Evolutionary conservation across 1,139 yeast genomes (phyloP).

Genomic region (Arxiozyma slooffiae): DNA sequence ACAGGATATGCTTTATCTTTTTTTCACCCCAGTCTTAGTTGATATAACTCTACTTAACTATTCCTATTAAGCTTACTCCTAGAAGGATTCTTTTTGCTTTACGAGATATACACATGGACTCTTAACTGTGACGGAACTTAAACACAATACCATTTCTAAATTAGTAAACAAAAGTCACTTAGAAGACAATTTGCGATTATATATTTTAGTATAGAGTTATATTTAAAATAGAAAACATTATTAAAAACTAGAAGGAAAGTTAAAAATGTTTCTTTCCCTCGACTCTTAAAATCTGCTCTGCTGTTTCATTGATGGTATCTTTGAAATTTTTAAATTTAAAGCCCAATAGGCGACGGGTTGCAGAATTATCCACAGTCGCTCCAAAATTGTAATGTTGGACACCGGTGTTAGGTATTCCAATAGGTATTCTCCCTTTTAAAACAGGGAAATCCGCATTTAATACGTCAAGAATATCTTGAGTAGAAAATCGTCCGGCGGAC

Average conservation of each 20-base stretch:
- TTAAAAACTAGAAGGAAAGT: neutral
- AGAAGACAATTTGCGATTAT: neutral
- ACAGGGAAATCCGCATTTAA: conserved; percentile 31
- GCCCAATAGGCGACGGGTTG: conserved; percentile 12
- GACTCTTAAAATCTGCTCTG: conserved; percentile 31
- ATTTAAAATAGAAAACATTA: neutral
- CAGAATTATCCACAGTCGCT: conserved; percentile 17
- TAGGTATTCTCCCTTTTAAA: conserved; percentile 30
- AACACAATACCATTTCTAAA: too few species aligned
- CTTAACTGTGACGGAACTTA: neutral
- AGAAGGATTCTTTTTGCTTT: neutral
- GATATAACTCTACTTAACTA: too few species aligned
- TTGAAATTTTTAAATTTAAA: conserved; percentile 31
- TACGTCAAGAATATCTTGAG: conserved; percentile 31
- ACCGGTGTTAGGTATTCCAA: conserved; percentile 9
- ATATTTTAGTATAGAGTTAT: neutral
- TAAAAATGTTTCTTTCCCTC: neutral
- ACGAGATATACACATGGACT: neutral
- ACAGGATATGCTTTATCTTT: neutral
- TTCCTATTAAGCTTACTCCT: too few species aligned
- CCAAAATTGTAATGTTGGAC: conserved; percentile 10
- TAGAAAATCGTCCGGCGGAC: conserved; percentile 25
- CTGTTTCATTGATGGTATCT: conserved; percentile 35
- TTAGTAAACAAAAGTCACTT: neutral
- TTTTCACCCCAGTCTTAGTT: neutral